A percentile compares a stretch with the other conserved stretches of the same genome.
Evolutionary conservation across 2,329 filamentous ascomycete genomes (phyloP).

Genomic region (Claviceps sp.): DNA sequence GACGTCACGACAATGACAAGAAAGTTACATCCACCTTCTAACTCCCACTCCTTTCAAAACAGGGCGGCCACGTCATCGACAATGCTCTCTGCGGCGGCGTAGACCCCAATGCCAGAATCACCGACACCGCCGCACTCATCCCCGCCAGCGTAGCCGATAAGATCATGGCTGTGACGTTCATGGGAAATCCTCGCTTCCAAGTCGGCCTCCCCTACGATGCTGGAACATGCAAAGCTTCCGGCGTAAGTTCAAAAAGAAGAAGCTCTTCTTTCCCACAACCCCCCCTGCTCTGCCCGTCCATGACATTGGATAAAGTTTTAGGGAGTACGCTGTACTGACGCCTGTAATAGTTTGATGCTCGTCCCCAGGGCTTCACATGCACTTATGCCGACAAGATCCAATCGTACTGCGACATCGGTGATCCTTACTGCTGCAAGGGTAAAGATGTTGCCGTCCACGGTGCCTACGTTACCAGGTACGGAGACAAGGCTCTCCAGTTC

Average conservation of each 20-base stretch:
- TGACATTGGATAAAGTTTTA: neutral
- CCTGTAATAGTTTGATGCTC: conserved; percentile 41
- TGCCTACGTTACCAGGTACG: neutral
- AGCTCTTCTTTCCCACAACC: neutral
- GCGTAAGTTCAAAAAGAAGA: neutral
- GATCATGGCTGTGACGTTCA: conserved; percentile 51
- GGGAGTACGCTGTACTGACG: too few species aligned
- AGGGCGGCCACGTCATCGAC: conserved; percentile 52
- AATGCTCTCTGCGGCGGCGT: conserved; percentile 49
- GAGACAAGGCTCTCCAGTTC: neutral
- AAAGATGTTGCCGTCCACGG: neutral
- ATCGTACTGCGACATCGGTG: conserved; percentile 50
- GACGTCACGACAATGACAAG: too few species aligned
- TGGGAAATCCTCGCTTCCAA: conserved; percentile 48
- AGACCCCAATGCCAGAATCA: conserved; percentile 30
- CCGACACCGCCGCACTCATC: conserved; percentile 28
- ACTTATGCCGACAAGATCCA: conserved; percentile 39
- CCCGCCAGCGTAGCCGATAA: conserved; percentile 33
- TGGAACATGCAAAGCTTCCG: conserved; percentile 12
- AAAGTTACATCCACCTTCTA: neutral
- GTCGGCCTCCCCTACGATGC: conserved; percentile 44
- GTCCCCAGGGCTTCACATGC: conserved; percentile 43
- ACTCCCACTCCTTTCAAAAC: neutral
- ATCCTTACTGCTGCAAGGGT: conserved; percentile 55
- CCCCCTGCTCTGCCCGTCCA: neutral